phyloP scores from a whole-genome alignment of 2,329 filamentous ascomycete species.

The Xylariales sp. region DNA sequence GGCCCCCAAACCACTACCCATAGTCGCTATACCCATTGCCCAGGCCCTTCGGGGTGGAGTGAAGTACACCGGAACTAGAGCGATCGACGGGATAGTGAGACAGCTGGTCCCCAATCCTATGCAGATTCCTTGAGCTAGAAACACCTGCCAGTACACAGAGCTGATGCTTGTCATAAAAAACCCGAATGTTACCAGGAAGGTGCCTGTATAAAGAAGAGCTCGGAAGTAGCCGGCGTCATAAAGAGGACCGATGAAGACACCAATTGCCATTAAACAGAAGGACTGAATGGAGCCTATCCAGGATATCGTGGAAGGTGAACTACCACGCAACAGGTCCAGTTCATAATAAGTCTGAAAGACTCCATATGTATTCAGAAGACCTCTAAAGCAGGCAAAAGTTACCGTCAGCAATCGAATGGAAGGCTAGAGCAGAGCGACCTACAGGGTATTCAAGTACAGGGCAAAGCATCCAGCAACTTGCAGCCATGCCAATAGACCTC shows the following conservation, averaged over 20 bases:
- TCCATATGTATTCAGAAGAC: constrained; percentile 24
- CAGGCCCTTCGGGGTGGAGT: not conserved
- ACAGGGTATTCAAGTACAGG: constrained; percentile 1
- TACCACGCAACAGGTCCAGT: constrained; percentile 11
- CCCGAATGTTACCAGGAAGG: constrained; percentile 13
- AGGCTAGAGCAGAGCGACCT: not conserved
- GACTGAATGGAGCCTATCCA: constrained; percentile 28
- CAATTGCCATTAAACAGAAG: constrained; percentile 24
- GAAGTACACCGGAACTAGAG: constrained; percentile 6
- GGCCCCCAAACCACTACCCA: not conserved
- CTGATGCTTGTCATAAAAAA: constrained; percentile 7
- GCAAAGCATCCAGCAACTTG: constrained; percentile 17
- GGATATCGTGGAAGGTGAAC: constrained; percentile 20
- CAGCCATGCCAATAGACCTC: constrained; percentile 20
- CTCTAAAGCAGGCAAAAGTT: constrained; percentile 5
- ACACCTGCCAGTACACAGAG: constrained; percentile 3
- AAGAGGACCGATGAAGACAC: constrained; percentile 24
- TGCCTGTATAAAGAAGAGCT: constrained; percentile 18
- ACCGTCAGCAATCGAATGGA: not conserved
- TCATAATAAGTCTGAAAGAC: constrained; percentile 27
- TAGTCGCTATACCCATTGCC: constrained; percentile 2
- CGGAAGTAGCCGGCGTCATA: constrained; percentile 27
- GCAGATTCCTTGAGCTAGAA: constrained; percentile 3
- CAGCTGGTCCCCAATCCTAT: constrained; percentile 6
- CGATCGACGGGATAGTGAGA: constrained; percentile 4